phyloP scores from a whole-genome alignment of 2,329 filamentous ascomycete species.

The Neonectria sp. region DNA sequence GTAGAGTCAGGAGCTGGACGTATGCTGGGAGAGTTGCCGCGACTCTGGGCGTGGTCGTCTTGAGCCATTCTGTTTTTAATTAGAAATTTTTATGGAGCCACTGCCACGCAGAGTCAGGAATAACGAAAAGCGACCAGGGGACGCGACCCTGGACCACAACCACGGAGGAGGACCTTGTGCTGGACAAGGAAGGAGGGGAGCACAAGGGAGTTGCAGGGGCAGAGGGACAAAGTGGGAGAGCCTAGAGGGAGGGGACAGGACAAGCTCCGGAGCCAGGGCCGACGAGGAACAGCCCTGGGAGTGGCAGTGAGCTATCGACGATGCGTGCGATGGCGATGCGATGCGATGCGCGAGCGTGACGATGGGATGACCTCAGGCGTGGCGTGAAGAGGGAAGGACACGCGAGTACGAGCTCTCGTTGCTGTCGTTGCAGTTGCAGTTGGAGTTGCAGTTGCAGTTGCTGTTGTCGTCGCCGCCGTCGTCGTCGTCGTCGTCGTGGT shows the following conservation, averaged over 20 bases:
- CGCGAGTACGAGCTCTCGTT: not conserved
- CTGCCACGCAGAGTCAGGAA: slow-evolving; percentile 53
- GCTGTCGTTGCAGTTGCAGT: too few species aligned
- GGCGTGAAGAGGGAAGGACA: slow-evolving; percentile 26
- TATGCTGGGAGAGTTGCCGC: slow-evolving; percentile 49
- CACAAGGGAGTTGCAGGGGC: slow-evolving; percentile 47
- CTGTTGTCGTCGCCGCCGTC: too few species aligned
- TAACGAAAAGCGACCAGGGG: slow-evolving; percentile 47
- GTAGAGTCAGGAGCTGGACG: slow-evolving; percentile 44
- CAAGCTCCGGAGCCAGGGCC: slow-evolving; percentile 45
- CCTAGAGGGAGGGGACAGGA: slow-evolving; percentile 16
- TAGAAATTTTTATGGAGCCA: slow-evolving; percentile 57
- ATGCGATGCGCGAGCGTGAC: slow-evolving; percentile 37
- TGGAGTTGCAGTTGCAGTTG: too few species aligned
- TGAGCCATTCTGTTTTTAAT: slow-evolving; percentile 55
- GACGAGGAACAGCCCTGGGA: slow-evolving; percentile 35
- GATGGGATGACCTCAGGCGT: slow-evolving; percentile 42
- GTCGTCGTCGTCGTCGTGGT: not conserved
- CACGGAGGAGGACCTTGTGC: slow-evolving; percentile 45
- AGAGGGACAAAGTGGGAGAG: slow-evolving; percentile 42
- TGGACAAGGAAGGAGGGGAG: slow-evolving; percentile 48
- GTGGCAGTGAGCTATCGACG: slow-evolving; percentile 34
- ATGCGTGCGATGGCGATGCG: slow-evolving; percentile 45
- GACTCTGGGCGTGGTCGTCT: slow-evolving; percentile 51
- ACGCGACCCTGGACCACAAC: slow-evolving; percentile 51